These are phyloP conservation scores for Podaxis sp. DNA, from an alignment of 768 basidiomycete genomes.

Conservation along the genomic window DNA sequence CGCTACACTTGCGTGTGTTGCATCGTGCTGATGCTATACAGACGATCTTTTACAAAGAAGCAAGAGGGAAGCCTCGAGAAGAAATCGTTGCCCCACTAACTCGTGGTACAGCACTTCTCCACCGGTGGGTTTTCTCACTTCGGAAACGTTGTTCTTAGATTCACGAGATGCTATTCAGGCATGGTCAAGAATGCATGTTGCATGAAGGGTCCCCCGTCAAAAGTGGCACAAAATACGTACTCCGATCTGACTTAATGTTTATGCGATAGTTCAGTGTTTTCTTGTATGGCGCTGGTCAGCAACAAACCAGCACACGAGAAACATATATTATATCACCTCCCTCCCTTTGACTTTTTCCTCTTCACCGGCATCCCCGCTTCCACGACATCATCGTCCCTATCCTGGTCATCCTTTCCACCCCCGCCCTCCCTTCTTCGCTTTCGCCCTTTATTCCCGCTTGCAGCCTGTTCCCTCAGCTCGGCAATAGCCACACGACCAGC, in stretches of 20 bases:
- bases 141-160: background rate
- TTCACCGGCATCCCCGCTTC: constrained; percentile 82
- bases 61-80: constrained; percentile 43
- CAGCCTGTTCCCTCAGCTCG: constrained; percentile 70
- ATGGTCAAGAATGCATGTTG: constrained; percentile 68
- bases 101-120: constrained; percentile 62
- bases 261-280: constrained; percentile 22
- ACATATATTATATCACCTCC: constrained; percentile 23
- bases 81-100: constrained; percentile 49
- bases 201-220: constrained; percentile 66
- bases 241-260: constrained; percentile 74
- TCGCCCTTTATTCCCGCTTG: constrained; percentile 39
- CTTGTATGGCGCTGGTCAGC: background rate
- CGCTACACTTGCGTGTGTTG: background rate
- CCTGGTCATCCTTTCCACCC: constrained; percentile 67
- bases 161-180: constrained; percentile 32
- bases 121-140: constrained; percentile 39
- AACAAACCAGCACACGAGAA: background rate
- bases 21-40: constrained; percentile 18
- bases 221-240: constrained; percentile 65
- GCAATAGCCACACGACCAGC: constrained; percentile 73
- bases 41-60: constrained; percentile 68
- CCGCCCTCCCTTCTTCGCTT: constrained; percentile 39
- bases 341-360: constrained; percentile 50
- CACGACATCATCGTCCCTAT: constrained; percentile 89